Conservation (phyloP, 208 protist species). For the Trypanosoma avium region DNA sequence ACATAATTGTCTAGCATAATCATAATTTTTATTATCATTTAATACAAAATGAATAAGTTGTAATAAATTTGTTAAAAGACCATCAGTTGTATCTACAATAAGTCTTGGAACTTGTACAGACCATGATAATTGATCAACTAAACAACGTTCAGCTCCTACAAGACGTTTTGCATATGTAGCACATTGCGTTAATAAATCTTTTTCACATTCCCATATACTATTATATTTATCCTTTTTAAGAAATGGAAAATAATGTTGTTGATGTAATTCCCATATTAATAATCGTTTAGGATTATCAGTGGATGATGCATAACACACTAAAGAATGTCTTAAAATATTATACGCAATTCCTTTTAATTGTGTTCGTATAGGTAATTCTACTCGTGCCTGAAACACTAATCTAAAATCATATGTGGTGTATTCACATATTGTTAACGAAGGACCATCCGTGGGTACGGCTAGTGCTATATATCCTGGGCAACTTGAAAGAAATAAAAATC, state of each 20-base stretch:
- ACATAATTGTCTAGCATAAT: constrained; percentile 28
- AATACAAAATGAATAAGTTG: constrained; percentile 30
- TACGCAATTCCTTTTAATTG: constrained; percentile 49
- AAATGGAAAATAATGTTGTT: constrained; percentile 33
- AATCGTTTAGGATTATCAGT: constrained; percentile 38
- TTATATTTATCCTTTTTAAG: constrained; percentile 20
- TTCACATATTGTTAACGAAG: constrained; percentile 58
- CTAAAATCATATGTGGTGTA: constrained; percentile 37
- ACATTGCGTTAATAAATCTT: constrained; percentile 52
- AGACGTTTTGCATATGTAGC: constrained; percentile 59
- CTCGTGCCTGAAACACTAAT: constrained; percentile 49
- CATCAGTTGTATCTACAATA: constrained; percentile 52
- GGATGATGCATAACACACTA: constrained; percentile 49
- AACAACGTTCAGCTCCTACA: constrained; percentile 42
- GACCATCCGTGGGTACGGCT: constrained; percentile 36
- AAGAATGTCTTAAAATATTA: constrained; percentile 44
- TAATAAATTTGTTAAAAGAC: constrained; percentile 51
- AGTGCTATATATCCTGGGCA: constrained; percentile 41
- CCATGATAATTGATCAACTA: constrained; percentile 75
- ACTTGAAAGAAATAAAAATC: constrained; percentile 60
- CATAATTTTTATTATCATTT: constrained; percentile 22
- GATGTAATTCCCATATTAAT: constrained; percentile 73
- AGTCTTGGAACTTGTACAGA: constrained; percentile 48
- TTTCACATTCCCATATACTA: constrained; percentile 66
- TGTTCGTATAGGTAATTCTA: constrained; percentile 41